Evolutionary conservation across 1,284 basidiomycete genomes (phyloP).

Genomic region (Phlebopus sp.): DNA sequence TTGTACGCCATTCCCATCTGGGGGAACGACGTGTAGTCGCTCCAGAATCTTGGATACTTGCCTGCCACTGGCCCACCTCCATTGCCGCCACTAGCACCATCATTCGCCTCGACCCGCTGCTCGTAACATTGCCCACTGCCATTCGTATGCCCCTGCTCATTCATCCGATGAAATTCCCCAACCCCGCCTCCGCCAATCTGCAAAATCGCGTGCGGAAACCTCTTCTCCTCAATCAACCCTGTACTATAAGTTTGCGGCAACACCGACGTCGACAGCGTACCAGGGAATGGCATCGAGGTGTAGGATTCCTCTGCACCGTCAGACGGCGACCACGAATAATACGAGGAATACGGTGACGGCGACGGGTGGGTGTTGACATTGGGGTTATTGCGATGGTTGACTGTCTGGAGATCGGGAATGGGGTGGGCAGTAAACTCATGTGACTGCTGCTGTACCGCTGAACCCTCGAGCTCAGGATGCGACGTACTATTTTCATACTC

Average conservation of each 20-base stretch:
- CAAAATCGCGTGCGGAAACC: slow-evolving; percentile 7
- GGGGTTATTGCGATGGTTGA: not conserved
- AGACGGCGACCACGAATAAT: slow-evolving; percentile 49
- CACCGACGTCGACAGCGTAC: slow-evolving; percentile 58
- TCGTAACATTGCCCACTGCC: slow-evolving; percentile 17
- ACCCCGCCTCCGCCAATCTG: slow-evolving; percentile 7
- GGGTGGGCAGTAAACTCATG: slow-evolving; percentile 9
- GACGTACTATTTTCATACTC: slow-evolving; percentile 13
- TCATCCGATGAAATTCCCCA: slow-evolving; percentile 16
- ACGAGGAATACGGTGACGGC: slow-evolving; percentile 28
- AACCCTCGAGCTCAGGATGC: slow-evolving; percentile 9
- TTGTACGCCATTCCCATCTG: slow-evolving; percentile 50
- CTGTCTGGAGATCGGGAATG: too few species aligned
- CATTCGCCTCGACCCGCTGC: slow-evolving; percentile 8
- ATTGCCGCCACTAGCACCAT: not conserved
- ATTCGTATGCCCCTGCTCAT: slow-evolving; percentile 11
- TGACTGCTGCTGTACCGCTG: not conserved
- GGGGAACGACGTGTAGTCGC: slow-evolving; percentile 55
- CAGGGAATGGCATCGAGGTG: slow-evolving; percentile 37
- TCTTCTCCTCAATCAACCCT: slow-evolving; percentile 52
- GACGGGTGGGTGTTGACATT: slow-evolving; percentile 8
- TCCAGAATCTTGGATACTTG: slow-evolving; percentile 58
- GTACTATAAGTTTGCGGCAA: slow-evolving; percentile 71
- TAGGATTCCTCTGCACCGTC: slow-evolving; percentile 37
- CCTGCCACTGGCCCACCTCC: slow-evolving; percentile 15